Percentiles rank a stretch among this genome's conserved stretches.
These are phyloP conservation scores for Jaltomata sinuosa DNA, from an alignment of 257 asterid species.

Conservation along the genomic window DNA sequence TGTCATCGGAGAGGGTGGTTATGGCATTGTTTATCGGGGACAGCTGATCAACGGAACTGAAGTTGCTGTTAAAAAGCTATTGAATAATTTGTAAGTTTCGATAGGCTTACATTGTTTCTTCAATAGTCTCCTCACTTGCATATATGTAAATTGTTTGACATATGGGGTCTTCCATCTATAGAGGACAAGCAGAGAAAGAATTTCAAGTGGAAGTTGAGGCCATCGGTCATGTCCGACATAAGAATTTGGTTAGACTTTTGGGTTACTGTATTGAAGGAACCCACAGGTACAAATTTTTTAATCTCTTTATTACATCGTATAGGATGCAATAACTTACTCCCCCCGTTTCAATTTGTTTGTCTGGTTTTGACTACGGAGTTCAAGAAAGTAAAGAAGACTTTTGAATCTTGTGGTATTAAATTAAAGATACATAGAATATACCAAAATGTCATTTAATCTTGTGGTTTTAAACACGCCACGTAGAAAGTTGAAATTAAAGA, in stretches of 20 bases:
- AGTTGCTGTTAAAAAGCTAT: conserved; percentile 77
- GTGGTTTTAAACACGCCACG: not conserved
- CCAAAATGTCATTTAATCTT: not conserved
- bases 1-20: conserved; percentile 90
- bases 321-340: not conserved
- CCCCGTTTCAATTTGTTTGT: not conserved
- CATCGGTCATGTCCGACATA: conserved; percentile 86
- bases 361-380: not conserved
- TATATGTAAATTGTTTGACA: not conserved
- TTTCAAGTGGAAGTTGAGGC: conserved; percentile 90
- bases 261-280: conserved; percentile 90
- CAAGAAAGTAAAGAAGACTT: not conserved
- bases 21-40: conserved; percentile 76
- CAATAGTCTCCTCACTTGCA: not conserved
- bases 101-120: not conserved
- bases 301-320: not conserved
- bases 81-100: conserved; percentile 69
- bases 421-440: not conserved
- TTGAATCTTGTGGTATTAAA: not conserved
- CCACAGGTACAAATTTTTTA: conserved; percentile 39
- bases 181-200: conserved; percentile 94
- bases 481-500: too few species aligned
- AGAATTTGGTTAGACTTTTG: conserved; percentile 73
- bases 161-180: conserved; percentile 1
- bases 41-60: conserved; percentile 49